Conservation (phyloP, 306 rosid genomes). For the Castanea sativa region DNA sequence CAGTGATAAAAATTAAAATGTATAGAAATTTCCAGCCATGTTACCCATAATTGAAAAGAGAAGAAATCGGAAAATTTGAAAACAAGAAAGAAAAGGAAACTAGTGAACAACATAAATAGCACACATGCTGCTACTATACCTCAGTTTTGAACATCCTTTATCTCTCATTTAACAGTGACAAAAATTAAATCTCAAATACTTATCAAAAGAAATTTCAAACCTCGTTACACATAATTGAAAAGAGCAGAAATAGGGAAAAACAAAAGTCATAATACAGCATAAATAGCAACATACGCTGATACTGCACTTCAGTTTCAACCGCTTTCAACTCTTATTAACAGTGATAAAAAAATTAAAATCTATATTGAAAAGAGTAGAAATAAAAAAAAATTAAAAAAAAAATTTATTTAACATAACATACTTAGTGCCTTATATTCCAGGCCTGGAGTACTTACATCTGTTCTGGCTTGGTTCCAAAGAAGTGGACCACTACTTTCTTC, state of each 20-base stretch:
- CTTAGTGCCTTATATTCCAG: neutral
- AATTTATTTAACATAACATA: neutral
- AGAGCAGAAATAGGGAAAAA: neutral
- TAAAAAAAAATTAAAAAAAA: no score
- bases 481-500: constrained; percentile 91
- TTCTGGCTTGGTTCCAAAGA: constrained; percentile 77
- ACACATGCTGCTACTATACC: neutral
- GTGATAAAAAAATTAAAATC: no score
- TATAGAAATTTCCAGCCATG: neutral
- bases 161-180: neutral
- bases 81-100: no score
- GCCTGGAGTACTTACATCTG: constrained; percentile 72
- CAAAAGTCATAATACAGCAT: no score
- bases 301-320: neutral
- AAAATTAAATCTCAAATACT: neutral
- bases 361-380: neutral
- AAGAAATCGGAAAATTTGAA: no score
- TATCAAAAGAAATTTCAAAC: neutral
- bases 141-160: neutral
- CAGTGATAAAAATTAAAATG: no score
- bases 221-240: neutral
- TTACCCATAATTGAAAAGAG: neutral
- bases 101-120: neutral
- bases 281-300: neutral
- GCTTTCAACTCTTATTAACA: neutral